These are phyloP conservation scores for Emmonsia crescens DNA, from an alignment of 2,329 filamentous ascomycete genomes.

Conservation along the genomic window DNA sequence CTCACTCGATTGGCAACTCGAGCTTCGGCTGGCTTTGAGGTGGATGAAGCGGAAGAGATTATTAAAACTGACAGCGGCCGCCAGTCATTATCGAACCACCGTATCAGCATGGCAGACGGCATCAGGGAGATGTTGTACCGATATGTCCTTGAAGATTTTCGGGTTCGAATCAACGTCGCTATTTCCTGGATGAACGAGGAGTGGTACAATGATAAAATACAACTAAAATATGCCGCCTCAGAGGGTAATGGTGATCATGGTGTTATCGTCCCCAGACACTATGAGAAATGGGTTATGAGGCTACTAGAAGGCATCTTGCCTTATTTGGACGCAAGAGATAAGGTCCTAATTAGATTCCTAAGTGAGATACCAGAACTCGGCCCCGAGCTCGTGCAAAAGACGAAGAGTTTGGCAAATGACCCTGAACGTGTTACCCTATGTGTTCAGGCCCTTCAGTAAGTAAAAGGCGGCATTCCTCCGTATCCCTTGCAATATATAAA, in stretches of 20 bases:
- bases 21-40: conserved; percentile 58
- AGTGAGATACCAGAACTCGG: conserved; percentile 82
- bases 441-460: conserved; percentile 46
- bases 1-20: conserved; percentile 77
- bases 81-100: conserved; percentile 14
- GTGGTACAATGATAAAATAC: conserved; percentile 82
- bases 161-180: conserved; percentile 75
- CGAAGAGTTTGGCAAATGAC: conserved; percentile 54
- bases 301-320: conserved; percentile 83
- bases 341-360: conserved; percentile 78
- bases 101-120: conserved; percentile 42
- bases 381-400: conserved; percentile 57
- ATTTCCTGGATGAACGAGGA: conserved; percentile 95
- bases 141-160: conserved; percentile 87
- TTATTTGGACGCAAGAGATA: conserved; percentile 85
- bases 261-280: conserved; percentile 44
- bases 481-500: background rate
- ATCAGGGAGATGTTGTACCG: conserved; percentile 73
- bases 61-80: conserved; percentile 22
- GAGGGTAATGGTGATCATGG: conserved; percentile 36
- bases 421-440: conserved; percentile 52
- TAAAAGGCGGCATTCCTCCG: conserved; percentile 14
- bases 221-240: conserved; percentile 35
- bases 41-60: conserved; percentile 17
- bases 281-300: conserved; percentile 66